These are phyloP conservation scores for Phalaenopsis equestris DNA, from an alignment of 106 monocot genomes.

Conservation along the genomic window DNA sequence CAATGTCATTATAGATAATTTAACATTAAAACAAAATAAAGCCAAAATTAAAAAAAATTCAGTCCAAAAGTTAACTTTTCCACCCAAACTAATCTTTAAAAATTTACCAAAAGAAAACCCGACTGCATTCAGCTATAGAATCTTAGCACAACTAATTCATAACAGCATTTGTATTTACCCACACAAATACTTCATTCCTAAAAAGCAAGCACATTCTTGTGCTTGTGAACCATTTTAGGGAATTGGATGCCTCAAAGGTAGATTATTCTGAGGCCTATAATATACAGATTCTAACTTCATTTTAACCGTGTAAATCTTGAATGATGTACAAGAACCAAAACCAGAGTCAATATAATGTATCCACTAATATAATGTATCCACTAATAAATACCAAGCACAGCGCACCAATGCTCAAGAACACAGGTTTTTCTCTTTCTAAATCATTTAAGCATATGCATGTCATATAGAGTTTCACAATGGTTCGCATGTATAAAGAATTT, in stretches of 20 bases:
- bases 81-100: neutral
- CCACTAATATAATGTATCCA: neutral
- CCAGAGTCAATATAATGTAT: neutral
- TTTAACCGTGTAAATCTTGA: neutral
- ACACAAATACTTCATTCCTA: neutral
- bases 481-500: neutral
- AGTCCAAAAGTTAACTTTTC: neutral
- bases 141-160: neutral
- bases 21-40: neutral
- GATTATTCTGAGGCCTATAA: neutral
- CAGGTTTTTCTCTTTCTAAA: neutral
- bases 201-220: neutral
- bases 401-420: neutral
- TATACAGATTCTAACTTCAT: neutral
- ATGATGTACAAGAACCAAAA: neutral
- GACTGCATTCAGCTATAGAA: neutral
- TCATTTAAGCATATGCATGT: neutral
- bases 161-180: neutral
- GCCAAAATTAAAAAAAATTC: neutral
- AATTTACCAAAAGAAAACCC: neutral
- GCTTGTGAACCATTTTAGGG: neutral
- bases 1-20: neutral
- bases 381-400: neutral
- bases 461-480: neutral
- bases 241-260: neutral